These are phyloP conservation scores for Xylariaceae sp. DNA, from an alignment of 2,329 filamentous ascomycete genomes.

Conservation along the genomic window DNA sequence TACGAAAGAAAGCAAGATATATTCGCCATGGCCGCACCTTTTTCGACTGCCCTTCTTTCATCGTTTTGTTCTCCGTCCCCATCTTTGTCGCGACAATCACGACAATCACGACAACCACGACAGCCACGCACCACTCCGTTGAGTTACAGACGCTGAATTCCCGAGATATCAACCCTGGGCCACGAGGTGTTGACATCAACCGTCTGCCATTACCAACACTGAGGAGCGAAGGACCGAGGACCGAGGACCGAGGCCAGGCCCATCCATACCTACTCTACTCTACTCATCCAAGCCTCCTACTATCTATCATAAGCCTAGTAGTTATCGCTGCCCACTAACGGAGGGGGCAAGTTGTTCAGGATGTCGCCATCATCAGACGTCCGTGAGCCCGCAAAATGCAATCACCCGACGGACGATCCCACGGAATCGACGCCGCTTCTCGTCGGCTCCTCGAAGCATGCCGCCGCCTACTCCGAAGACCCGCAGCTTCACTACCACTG, in stretches of 20 bases:
- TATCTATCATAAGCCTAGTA: too few species aligned
- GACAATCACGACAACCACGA: background rate
- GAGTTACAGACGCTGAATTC: background rate
- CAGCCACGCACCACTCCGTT: background rate
- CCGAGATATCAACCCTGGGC: background rate
- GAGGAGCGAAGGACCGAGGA: too few species aligned
- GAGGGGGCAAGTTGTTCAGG: too few species aligned
- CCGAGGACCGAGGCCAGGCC: too few species aligned
- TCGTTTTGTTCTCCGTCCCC: background rate
- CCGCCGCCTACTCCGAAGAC: conserved; percentile 14
- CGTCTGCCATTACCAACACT: background rate
- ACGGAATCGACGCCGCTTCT: conserved; percentile 24
- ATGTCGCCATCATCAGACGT: too few species aligned
- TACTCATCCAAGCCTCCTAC: too few species aligned
- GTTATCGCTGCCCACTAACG: too few species aligned
- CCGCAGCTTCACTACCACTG: conserved; percentile 9
- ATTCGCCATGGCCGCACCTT: background rate
- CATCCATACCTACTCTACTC: too few species aligned
- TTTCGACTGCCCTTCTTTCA: background rate
- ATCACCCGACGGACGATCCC: conserved; percentile 13
- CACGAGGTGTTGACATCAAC: background rate
- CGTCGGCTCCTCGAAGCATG: conserved; percentile 7
- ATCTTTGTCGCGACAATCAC: background rate
- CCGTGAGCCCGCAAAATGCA: background rate
- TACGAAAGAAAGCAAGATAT: background rate